phyloP scores from a whole-genome alignment of 345 rosid genomes.

The Gossypium stocksii region DNA sequence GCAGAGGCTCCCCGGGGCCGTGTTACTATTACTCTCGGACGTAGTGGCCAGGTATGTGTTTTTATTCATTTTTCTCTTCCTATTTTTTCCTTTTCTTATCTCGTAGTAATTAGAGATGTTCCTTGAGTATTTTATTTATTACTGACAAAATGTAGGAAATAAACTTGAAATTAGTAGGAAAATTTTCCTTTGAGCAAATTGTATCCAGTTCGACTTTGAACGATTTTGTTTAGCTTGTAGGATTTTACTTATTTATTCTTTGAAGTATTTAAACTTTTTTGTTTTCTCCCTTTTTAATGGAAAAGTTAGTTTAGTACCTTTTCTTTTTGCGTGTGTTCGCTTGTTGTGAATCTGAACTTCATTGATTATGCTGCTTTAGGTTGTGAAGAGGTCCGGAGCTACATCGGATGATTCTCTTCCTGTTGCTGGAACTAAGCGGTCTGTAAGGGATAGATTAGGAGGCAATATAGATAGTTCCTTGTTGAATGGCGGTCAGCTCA shows the following conservation, averaged over 20 bases:
- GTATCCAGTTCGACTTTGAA: not conserved
- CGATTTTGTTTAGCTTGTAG: not conserved
- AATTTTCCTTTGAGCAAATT: not conserved
- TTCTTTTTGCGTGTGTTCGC: not conserved
- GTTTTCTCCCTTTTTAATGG: not conserved
- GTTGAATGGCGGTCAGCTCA: slow-evolving; percentile 26
- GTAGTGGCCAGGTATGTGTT: slow-evolving; percentile 67
- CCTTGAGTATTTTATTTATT: slow-evolving; percentile 9
- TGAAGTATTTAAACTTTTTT: not conserved
- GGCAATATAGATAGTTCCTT: slow-evolving; percentile 38
- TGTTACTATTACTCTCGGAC: slow-evolving; percentile 82
- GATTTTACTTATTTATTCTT: not conserved
- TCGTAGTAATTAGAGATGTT: not conserved
- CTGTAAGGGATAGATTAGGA: slow-evolving; percentile 83
- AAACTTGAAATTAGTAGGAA: not conserved
- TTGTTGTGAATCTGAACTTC: not conserved
- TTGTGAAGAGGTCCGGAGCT: slow-evolving; percentile 62
- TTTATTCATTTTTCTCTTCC: not conserved
- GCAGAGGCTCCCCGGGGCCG: slow-evolving; percentile 64
- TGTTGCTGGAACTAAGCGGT: slow-evolving; percentile 60
- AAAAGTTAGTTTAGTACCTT: not conserved
- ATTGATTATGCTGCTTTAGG: slow-evolving; percentile 39
- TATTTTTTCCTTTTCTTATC: not conserved
- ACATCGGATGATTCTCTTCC: slow-evolving; percentile 40
- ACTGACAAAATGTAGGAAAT: slow-evolving; percentile 9